A percentile compares a stretch with the other conserved stretches of the same genome.
These are phyloP conservation scores for Termitomyces eurrhizus DNA, from an alignment of 768 basidiomycete genomes.

Conservation along the genomic window DNA sequence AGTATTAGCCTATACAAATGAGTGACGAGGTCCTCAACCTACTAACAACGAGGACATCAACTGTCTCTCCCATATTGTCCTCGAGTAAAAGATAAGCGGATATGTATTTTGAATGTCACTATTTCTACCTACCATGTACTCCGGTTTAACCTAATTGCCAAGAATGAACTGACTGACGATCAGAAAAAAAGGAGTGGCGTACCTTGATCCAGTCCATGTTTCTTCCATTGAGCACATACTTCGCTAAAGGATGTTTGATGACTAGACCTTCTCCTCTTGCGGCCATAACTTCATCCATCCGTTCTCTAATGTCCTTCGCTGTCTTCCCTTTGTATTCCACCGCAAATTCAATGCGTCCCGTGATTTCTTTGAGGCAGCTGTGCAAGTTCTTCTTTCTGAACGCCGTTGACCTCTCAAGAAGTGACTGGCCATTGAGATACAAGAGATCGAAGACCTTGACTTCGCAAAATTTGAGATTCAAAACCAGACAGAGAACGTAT, in stretches of 20 bases:
- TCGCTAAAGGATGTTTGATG: conserved; percentile 77
- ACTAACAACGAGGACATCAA: conserved; percentile 91
- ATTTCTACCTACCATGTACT: conserved; percentile 64
- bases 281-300: conserved; percentile 83
- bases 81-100: conserved; percentile 21
- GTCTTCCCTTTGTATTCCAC: conserved; percentile 70
- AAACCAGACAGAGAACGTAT: neutral
- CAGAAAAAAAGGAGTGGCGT: conserved; percentile 1
- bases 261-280: conserved; percentile 90
- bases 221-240: conserved; percentile 84
- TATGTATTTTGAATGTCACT: neutral
- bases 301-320: conserved; percentile 73
- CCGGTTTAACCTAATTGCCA: conserved; percentile 64
- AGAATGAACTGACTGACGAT: neutral
- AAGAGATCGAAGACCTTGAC: conserved; percentile 97
- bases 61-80: conserved; percentile 92
- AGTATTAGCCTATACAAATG: neutral
- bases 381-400: conserved; percentile 79
- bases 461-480: conserved; percentile 23
- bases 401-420: conserved; percentile 65
- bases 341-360: conserved; percentile 80
- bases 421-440: conserved; percentile 79
- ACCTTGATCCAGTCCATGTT: conserved; percentile 95
- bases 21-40: conserved; percentile 18
- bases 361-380: conserved; percentile 60